Conservation (phyloP, 2,329 filamentous ascomycete genomes). For the Penicillium griseofulvum region DNA sequence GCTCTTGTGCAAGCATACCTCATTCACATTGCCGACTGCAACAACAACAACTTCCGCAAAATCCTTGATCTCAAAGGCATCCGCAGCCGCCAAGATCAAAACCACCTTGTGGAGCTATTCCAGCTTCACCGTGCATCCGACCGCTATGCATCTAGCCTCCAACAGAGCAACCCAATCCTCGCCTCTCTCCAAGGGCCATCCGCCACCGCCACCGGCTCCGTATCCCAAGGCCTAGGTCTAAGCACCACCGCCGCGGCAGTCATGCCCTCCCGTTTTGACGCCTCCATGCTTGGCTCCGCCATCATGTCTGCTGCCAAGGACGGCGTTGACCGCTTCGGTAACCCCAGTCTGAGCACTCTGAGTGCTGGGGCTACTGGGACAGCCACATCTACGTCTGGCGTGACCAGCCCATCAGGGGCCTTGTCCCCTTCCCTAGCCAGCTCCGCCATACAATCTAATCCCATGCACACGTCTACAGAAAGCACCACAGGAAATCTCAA, state of each 20-base stretch:
- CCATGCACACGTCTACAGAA: slow-evolving; percentile 23
- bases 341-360: slow-evolving; percentile 46
- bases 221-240: slow-evolving; percentile 50
- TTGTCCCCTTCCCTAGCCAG: slow-evolving; percentile 24
- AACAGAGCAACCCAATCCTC: slow-evolving; percentile 67
- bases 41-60: slow-evolving; percentile 92
- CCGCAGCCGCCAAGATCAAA: slow-evolving; percentile 72
- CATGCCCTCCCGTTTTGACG: slow-evolving; percentile 67
- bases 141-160: slow-evolving; percentile 64
- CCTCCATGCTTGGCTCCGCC: slow-evolving; percentile 78
- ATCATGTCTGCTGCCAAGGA: slow-evolving; percentile 85
- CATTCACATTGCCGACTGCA: slow-evolving; percentile 92
- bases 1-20: slow-evolving; percentile 95
- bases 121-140: slow-evolving; percentile 72
- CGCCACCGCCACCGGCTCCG: slow-evolving; percentile 35
- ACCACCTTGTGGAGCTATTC: slow-evolving; percentile 82
- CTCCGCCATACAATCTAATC: slow-evolving; percentile 22
- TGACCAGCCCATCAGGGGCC: slow-evolving; percentile 25
- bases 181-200: slow-evolving; percentile 55
- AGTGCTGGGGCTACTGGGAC: slow-evolving; percentile 23
- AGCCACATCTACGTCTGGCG: slow-evolving; percentile 31
- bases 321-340: slow-evolving; percentile 74
- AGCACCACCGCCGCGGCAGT: slow-evolving; percentile 43
- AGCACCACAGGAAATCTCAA: slow-evolving; percentile 70
- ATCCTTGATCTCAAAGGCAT: slow-evolving; percentile 95